Evolutionary conservation across 805 yeast species (phyloP).

Genomic region (Ogataea sp.): DNA sequence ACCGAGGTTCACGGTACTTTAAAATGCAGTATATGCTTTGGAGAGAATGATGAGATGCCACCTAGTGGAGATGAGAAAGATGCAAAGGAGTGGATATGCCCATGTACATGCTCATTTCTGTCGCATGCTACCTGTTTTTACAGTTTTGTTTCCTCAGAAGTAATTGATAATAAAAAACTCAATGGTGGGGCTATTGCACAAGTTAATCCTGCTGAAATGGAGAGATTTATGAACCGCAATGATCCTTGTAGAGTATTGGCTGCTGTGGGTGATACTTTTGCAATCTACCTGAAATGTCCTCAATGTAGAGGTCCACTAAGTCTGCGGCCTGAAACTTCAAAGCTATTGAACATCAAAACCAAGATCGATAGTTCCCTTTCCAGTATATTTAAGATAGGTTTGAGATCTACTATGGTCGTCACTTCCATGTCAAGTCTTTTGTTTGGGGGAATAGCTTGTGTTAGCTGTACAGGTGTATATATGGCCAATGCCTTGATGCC

Average conservation of each 20-base stretch:
- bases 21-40: conserved; percentile 25
- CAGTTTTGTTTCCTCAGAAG: conserved; percentile 30
- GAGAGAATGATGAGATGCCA: conserved; percentile 22
- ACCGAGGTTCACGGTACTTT: no score
- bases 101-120: conserved; percentile 35
- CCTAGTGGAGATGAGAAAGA: conserved; percentile 21
- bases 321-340: no score
- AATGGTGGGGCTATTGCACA: background rate
- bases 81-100: conserved; percentile 33
- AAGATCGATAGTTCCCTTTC: conserved; percentile 11
- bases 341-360: conserved; percentile 18
- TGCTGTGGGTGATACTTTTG: no score
- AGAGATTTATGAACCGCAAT: background rate
- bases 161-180: conserved; percentile 12
- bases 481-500: conserved; percentile 22
- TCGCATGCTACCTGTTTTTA: conserved; percentile 39
- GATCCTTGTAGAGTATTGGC: background rate
- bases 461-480: conserved; percentile 22
- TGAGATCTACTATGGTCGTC: conserved; percentile 10
- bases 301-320: conserved; percentile 28
- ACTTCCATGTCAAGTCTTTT: conserved; percentile 15
- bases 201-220: background rate
- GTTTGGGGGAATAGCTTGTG: conserved; percentile 11
- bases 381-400: conserved; percentile 11
- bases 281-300: conserved; percentile 22